phyloP scores from a whole-genome alignment of 371 early-diverging fungal species.

The Lichtheimia corymbifera region DNA sequence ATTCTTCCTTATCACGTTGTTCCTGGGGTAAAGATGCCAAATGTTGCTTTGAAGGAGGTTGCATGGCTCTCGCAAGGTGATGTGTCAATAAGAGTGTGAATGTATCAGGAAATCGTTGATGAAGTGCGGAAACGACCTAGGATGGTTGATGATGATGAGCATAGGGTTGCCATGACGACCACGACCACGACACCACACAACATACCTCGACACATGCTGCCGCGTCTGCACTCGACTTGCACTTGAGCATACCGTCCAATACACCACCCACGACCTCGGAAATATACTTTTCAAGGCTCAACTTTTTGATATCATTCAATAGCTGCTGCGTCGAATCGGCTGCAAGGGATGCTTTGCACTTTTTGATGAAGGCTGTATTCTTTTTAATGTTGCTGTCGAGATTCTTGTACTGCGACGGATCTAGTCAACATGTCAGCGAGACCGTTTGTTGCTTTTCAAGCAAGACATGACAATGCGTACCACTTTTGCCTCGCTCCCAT shows the following conservation, averaged over 20 bases:
- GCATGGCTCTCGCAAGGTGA: slow-evolving; percentile 57
- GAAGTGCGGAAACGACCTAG: slow-evolving; percentile 83
- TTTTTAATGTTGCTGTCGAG: slow-evolving; percentile 97
- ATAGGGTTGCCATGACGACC: not conserved
- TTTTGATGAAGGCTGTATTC: slow-evolving; percentile 93
- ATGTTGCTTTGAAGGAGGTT: slow-evolving; percentile 54
- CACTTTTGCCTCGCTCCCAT: slow-evolving; percentile 18
- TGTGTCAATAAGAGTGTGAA: slow-evolving; percentile 74
- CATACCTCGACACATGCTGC: slow-evolving; percentile 83
- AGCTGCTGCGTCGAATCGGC: slow-evolving; percentile 72
- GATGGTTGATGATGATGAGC: not conserved
- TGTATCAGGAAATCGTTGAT: slow-evolving; percentile 84
- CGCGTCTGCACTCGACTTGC: slow-evolving; percentile 75
- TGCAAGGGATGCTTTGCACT: slow-evolving; percentile 82
- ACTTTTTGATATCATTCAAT: slow-evolving; percentile 79
- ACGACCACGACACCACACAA: too few species aligned
- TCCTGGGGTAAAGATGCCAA: slow-evolving; percentile 65
- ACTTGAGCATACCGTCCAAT: slow-evolving; percentile 73
- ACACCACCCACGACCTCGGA: slow-evolving; percentile 88
- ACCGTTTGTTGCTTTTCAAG: not conserved
- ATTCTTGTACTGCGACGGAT: slow-evolving; percentile 41
- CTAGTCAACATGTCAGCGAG: slow-evolving; percentile 8
- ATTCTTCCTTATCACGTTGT: slow-evolving; percentile 87
- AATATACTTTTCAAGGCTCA: slow-evolving; percentile 95
- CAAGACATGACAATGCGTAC: not conserved